These are phyloP conservation scores for Colletotrichum acutatum DNA, from an alignment of 2,329 filamentous ascomycete species.

Conservation along the genomic window DNA sequence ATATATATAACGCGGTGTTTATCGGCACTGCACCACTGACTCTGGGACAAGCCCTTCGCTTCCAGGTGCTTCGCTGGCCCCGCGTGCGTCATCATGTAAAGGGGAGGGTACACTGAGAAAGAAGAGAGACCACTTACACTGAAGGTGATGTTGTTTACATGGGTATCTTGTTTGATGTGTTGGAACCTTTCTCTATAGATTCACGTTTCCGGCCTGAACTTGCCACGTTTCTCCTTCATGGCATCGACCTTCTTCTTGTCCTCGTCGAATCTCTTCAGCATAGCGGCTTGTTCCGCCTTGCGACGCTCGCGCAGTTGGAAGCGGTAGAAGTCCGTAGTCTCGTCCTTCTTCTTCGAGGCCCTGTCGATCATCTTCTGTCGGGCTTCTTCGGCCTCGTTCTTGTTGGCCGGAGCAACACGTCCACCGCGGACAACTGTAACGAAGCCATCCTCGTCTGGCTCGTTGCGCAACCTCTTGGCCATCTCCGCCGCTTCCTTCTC, in stretches of 20 bases:
- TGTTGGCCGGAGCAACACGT: slow-evolving; percentile 76
- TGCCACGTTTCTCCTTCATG: slow-evolving; percentile 75
- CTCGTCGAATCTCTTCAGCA: slow-evolving; percentile 79
- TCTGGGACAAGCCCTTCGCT: slow-evolving; percentile 37
- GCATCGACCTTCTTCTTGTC: slow-evolving; percentile 78
- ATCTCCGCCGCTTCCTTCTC: slow-evolving; percentile 72
- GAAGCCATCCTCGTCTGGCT: slow-evolving; percentile 95
- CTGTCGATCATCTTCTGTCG: slow-evolving; percentile 70
- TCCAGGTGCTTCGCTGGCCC: slow-evolving; percentile 57
- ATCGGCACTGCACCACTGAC: slow-evolving; percentile 60
- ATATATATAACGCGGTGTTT: slow-evolving; percentile 71
- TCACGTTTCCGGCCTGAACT: slow-evolving; percentile 65
- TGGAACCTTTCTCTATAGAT: not conserved
- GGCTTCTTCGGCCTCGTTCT: slow-evolving; percentile 75
- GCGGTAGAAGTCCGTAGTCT: slow-evolving; percentile 81
- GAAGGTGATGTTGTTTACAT: slow-evolving; percentile 27
- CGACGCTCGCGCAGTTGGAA: slow-evolving; percentile 84
- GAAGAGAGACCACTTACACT: slow-evolving; percentile 32
- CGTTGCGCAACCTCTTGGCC: slow-evolving; percentile 74
- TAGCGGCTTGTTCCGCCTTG: slow-evolving; percentile 76
- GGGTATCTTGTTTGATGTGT: slow-evolving; percentile 21
- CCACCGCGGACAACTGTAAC: slow-evolving; percentile 89
- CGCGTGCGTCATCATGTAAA: slow-evolving; percentile 62
- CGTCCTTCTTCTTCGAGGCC: slow-evolving; percentile 69
- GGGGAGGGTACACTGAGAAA: slow-evolving; percentile 2